Evolutionary conservation across 2,329 filamentous ascomycete genomes (phyloP).

Genomic region (Trichothecium sympodiale): DNA sequence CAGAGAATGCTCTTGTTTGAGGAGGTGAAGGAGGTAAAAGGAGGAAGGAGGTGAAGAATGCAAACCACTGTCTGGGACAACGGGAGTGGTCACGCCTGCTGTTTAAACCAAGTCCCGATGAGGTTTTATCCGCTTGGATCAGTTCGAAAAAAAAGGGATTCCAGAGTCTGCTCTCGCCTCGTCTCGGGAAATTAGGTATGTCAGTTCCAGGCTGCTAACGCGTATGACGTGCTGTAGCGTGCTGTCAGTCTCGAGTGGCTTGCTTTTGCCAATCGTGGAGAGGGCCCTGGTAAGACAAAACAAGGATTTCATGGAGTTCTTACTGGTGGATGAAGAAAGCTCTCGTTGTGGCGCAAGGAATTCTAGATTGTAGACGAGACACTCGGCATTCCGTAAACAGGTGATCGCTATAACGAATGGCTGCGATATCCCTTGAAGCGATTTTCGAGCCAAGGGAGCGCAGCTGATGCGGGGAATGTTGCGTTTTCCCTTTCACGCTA

Average conservation of each 20-base stretch:
- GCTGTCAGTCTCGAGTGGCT: neutral
- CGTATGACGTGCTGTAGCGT: neutral
- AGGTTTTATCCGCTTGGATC: constrained; percentile 22
- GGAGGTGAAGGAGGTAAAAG: constrained; percentile 8
- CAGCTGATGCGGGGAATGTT: too few species aligned
- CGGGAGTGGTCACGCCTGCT: constrained; percentile 16
- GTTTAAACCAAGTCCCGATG: constrained; percentile 25
- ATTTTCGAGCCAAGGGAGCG: too few species aligned
- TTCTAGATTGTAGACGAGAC: constrained; percentile 2
- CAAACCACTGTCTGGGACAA: constrained; percentile 26
- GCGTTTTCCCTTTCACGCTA: too few species aligned
- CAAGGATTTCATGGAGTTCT: neutral
- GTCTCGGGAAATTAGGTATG: constrained; percentile 27
- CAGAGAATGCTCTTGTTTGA: constrained; percentile 23
- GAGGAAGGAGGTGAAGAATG: constrained; percentile 19
- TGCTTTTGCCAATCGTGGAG: neutral
- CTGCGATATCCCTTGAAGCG: too few species aligned
- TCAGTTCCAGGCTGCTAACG: neutral
- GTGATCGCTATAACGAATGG: constrained; percentile 2
- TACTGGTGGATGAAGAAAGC: neutral
- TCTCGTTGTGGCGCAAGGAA: neutral
- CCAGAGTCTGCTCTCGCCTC: constrained; percentile 15
- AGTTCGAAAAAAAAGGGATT: constrained; percentile 17
- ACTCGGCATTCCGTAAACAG: constrained; percentile 3
- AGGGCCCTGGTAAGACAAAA: neutral